Conservation (phyloP, 495 filamentous ascomycete species). For the Parathielavia hyrcaniae region DNA sequence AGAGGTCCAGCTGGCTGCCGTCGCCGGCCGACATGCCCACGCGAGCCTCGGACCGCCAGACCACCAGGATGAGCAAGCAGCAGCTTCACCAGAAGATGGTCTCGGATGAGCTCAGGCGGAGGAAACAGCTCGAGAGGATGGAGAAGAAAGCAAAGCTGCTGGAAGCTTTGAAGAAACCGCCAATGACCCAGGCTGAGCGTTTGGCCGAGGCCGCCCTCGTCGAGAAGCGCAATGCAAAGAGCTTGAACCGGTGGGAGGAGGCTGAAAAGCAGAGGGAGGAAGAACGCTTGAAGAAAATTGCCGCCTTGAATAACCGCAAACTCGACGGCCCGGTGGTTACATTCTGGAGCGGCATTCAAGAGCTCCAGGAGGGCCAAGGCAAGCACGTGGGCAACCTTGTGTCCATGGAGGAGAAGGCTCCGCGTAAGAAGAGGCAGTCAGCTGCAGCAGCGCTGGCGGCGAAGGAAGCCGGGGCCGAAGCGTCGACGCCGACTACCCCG, state of each 20-base stretch:
- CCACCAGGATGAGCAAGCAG: constrained; percentile 80
- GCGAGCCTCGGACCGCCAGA: constrained; percentile 72
- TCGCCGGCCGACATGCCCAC: constrained; percentile 70
- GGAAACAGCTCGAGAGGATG: constrained; percentile 76
- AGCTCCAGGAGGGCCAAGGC: constrained; percentile 68
- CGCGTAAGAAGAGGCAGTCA: constrained; percentile 43
- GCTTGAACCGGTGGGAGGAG: constrained; percentile 89
- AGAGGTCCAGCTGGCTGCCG: constrained; percentile 83
- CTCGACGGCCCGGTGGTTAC: constrained; percentile 86
- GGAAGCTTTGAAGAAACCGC: constrained; percentile 63
- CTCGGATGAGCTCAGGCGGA: constrained; percentile 71
- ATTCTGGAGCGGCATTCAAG: constrained; percentile 84
- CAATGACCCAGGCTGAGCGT: constrained; percentile 85
- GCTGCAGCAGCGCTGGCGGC: constrained; percentile 24
- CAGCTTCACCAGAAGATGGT: constrained; percentile 74
- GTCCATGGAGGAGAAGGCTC: constrained; percentile 51
- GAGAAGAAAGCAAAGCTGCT: constrained; percentile 76
- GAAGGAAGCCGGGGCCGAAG: constrained; percentile 30
- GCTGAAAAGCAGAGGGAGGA: constrained; percentile 80
- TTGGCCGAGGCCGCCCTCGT: constrained; percentile 75
- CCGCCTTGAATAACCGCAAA: constrained; percentile 75
- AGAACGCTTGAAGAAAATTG: constrained; percentile 71
- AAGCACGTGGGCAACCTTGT: constrained; percentile 66
- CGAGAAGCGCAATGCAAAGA: constrained; percentile 81
- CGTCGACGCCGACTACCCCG: constrained; percentile 18